Percentiles rank a stretch among this genome's conserved stretches.
phyloP scores from a whole-genome alignment of 176 grass and related monocot genomes.

The Eragrostis curvula region DNA sequence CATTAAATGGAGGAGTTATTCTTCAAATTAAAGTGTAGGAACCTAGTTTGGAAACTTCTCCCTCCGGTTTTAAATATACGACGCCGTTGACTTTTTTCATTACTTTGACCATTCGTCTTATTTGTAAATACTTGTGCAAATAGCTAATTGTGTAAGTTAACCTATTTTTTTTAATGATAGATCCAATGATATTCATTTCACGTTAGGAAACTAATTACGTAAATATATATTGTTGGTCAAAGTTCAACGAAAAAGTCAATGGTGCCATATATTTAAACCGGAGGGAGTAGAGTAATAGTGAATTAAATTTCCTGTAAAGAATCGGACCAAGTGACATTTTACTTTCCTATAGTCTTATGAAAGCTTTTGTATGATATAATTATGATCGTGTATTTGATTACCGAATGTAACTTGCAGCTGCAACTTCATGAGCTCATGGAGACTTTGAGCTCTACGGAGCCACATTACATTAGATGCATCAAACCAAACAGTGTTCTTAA shows the following conservation, averaged over 20 bases:
- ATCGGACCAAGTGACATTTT: conserved; percentile 30
- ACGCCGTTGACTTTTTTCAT: too few species aligned
- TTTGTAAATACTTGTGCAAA: too few species aligned
- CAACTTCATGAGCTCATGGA: conserved; percentile 98
- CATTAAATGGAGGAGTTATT: neutral
- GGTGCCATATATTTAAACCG: too few species aligned
- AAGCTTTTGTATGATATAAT: conserved; percentile 4
- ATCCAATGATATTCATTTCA: too few species aligned
- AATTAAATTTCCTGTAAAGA: conserved; percentile 28
- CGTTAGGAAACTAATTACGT: too few species aligned
- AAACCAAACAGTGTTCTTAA: conserved; percentile 98
- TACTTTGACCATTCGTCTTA: too few species aligned
- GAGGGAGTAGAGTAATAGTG: neutral
- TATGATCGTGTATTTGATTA: conserved; percentile 29
- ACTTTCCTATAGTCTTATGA: conserved; percentile 26
- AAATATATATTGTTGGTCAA: too few species aligned
- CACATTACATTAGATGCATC: conserved; percentile 98
- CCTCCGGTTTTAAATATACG: too few species aligned
- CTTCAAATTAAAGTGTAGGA: conserved; percentile 11
- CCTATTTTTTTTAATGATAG: too few species aligned
- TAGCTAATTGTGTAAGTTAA: too few species aligned
- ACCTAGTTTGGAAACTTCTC: conserved; percentile 17
- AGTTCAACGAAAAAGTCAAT: too few species aligned
- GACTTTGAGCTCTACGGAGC: conserved; percentile 86
- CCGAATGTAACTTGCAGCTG: conserved; percentile 56